phyloP scores from a whole-genome alignment of 1,284 basidiomycete genomes.

The Apiotrichum veenhuisii region DNA sequence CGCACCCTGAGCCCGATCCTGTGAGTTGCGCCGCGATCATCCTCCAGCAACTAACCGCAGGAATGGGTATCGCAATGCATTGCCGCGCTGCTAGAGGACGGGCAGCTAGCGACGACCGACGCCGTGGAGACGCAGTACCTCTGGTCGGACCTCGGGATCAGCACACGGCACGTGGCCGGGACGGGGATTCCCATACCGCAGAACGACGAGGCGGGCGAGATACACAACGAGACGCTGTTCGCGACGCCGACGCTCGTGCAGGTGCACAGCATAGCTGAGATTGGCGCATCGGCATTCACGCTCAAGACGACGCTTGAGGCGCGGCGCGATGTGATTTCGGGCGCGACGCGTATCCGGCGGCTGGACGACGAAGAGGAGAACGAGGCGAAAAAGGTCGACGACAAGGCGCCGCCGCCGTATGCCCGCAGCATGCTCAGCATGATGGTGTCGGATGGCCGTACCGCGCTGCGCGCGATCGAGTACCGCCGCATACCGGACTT shows the following conservation, averaged over 20 bases:
- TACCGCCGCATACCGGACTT: slow-evolving; percentile 36
- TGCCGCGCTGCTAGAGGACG: slow-evolving; percentile 24
- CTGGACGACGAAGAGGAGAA: slow-evolving; percentile 38
- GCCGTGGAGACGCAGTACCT: slow-evolving; percentile 37
- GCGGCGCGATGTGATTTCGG: slow-evolving; percentile 43
- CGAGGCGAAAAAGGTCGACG: slow-evolving; percentile 12
- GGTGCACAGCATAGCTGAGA: slow-evolving; percentile 37
- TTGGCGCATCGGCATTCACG: slow-evolving; percentile 43
- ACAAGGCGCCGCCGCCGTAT: slow-evolving; percentile 36
- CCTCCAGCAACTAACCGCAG: slow-evolving; percentile 16
- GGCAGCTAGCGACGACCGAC: slow-evolving; percentile 17
- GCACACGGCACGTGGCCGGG: slow-evolving; percentile 16
- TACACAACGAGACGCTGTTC: slow-evolving; percentile 27
- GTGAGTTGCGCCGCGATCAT: slow-evolving; percentile 16
- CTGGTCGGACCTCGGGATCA: slow-evolving; percentile 29
- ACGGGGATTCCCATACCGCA: slow-evolving; percentile 11
- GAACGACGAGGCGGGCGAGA: slow-evolving; percentile 9
- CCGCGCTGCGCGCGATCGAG: slow-evolving; percentile 40
- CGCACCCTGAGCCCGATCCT: slow-evolving; percentile 32
- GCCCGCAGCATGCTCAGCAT: slow-evolving; percentile 45
- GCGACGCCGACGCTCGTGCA: slow-evolving; percentile 36
- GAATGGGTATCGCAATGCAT: slow-evolving; percentile 34
- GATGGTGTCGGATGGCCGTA: slow-evolving; percentile 43
- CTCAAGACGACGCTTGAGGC: slow-evolving; percentile 41
- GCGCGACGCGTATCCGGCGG: slow-evolving; percentile 38